These are phyloP conservation scores for Cornus florida DNA, from an alignment of 148 eudicot species.

Conservation along the genomic window DNA sequence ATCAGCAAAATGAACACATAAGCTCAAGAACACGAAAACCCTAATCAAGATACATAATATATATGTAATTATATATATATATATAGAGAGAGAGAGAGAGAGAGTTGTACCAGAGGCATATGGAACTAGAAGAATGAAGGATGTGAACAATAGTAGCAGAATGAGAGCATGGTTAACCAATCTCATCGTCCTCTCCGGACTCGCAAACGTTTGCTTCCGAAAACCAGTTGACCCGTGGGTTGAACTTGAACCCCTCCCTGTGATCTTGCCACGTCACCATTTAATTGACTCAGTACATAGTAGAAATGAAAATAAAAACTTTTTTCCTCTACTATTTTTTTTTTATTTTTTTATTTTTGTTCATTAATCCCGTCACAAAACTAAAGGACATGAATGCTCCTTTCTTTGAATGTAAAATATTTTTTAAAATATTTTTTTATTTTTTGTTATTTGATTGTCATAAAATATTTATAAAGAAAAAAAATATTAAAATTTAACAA, in stretches of 20 bases:
- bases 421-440: no score
- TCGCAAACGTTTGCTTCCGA: neutral
- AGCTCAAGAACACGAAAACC: neutral
- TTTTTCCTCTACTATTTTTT: no score
- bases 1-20: neutral
- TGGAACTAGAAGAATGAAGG: slow-evolving; percentile 3
- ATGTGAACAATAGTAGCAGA: slow-evolving; percentile 9
- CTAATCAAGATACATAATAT: neutral
- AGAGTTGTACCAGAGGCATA: slow-evolving; percentile 14
- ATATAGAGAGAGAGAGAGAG: neutral
- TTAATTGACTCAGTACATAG: no score
- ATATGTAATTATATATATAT: neutral
- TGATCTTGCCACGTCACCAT: neutral
- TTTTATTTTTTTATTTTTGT: no score
- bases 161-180: neutral
- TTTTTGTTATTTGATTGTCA: no score
- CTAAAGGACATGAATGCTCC: no score
- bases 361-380: no score
- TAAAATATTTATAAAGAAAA: no score
- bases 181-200: slow-evolving; percentile 9
- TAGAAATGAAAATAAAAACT: no score
- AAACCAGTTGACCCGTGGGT: neutral
- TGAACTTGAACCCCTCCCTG: neutral
- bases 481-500: no score
- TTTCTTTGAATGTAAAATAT: no score